These are phyloP conservation scores for Lipomyces lipofer DNA, from an alignment of 805 yeast species.

Conservation along the genomic window DNA sequence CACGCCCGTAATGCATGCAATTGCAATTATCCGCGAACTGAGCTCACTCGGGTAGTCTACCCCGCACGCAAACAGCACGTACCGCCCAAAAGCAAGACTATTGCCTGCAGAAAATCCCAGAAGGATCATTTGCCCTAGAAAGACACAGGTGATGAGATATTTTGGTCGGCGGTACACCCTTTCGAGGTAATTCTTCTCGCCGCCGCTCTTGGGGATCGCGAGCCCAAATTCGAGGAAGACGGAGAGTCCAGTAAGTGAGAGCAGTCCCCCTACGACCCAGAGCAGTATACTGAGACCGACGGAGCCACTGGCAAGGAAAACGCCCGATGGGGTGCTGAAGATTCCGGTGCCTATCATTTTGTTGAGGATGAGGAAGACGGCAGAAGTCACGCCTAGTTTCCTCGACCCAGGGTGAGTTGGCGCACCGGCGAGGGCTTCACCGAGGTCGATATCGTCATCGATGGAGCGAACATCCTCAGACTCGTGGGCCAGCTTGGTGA, in stretches of 20 bases:
- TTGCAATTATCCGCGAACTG: conserved; percentile 51
- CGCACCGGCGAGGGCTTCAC: conserved; percentile 20
- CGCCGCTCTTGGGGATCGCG: conserved; percentile 65
- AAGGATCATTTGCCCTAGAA: conserved; percentile 56
- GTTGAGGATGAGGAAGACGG: conserved; percentile 54
- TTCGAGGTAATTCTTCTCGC: conserved; percentile 67
- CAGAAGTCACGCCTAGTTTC: conserved; percentile 39
- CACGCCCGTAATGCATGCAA: conserved; percentile 49
- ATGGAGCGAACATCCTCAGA: background rate
- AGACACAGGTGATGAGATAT: conserved; percentile 51
- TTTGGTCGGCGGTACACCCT: conserved; percentile 56
- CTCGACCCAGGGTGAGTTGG: conserved; percentile 5
- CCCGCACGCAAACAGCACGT: conserved; percentile 50
- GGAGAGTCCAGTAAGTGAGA: conserved; percentile 55
- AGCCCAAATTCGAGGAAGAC: conserved; percentile 67
- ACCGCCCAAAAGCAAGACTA: conserved; percentile 64
- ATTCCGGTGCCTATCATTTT: conserved; percentile 77
- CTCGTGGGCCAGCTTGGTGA: background rate
- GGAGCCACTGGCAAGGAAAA: conserved; percentile 56
- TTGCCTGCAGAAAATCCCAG: conserved; percentile 65
- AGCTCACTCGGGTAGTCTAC: conserved; percentile 41
- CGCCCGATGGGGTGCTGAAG: conserved; percentile 66
- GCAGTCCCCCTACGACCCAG: conserved; percentile 64
- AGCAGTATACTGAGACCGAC: conserved; percentile 57
- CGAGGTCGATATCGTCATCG: conserved; percentile 12